phyloP scores from a whole-genome alignment of 495 filamentous ascomycete genomes.

The Aspergillus sclerotiicarbonarius region DNA sequence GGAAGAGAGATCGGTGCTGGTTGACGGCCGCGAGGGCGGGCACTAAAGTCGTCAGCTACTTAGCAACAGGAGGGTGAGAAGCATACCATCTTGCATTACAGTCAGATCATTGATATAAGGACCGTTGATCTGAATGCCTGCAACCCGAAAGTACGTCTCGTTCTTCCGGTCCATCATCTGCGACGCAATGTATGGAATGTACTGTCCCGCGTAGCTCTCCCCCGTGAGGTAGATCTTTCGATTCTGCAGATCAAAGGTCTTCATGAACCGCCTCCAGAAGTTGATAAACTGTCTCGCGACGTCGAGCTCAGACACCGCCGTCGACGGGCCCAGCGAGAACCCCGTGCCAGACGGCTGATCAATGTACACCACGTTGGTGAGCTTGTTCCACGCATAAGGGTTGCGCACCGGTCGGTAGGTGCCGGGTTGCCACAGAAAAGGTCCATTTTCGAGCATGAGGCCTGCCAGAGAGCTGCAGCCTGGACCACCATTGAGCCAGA shows the following conservation, averaged over 20 bases:
- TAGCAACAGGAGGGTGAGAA: neutral
- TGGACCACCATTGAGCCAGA: slow-evolving; percentile 73
- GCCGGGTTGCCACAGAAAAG: slow-evolving; percentile 71
- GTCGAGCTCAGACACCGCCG: slow-evolving; percentile 61
- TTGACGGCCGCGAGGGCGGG: slow-evolving; percentile 61
- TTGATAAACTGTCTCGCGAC: slow-evolving; percentile 65
- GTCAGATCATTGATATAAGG: slow-evolving; percentile 56
- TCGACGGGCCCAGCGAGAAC: slow-evolving; percentile 60
- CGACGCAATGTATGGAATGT: slow-evolving; percentile 76
- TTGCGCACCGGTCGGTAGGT: slow-evolving; percentile 62
- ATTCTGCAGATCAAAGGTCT: slow-evolving; percentile 62
- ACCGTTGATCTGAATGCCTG: slow-evolving; percentile 67
- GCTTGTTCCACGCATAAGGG: slow-evolving; percentile 65
- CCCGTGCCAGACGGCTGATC: slow-evolving; percentile 80
- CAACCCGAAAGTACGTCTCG: slow-evolving; percentile 61
- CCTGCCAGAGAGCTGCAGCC: slow-evolving; percentile 70
- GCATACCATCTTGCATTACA: slow-evolving; percentile 33
- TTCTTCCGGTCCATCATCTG: slow-evolving; percentile 70
- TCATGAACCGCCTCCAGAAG: slow-evolving; percentile 67
- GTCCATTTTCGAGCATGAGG: slow-evolving; percentile 72
- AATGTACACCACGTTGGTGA: slow-evolving; percentile 74
- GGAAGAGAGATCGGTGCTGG: slow-evolving; percentile 58
- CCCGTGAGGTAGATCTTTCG: slow-evolving; percentile 68
- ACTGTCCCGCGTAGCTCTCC: slow-evolving; percentile 71
- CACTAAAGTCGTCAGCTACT: slow-evolving; percentile 32